These are phyloP conservation scores for Lipomyces starkeyi DNA, from an alignment of 805 yeast species.

Conservation along the genomic window DNA sequence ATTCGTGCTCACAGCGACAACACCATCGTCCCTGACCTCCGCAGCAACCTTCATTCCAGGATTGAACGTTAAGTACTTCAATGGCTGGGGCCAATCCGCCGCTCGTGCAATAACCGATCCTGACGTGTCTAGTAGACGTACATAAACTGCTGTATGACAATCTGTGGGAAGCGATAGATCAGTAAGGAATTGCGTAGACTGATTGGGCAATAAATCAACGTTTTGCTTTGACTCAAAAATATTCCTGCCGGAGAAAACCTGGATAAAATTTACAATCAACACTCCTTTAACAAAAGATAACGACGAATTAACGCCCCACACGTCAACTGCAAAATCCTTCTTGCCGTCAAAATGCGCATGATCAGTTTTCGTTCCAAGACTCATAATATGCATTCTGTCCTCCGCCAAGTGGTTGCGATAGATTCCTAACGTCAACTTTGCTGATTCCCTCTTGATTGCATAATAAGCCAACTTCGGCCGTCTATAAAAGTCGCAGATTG, in stretches of 20 bases:
- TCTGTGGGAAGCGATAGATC: conserved; percentile 29
- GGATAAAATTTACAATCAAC: conserved; percentile 45
- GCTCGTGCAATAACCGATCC: conserved; percentile 46
- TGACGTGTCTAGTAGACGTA: conserved; percentile 32
- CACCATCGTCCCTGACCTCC: conserved; percentile 42
- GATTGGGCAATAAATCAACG: conserved; percentile 41
- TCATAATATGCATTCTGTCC: conserved; percentile 13
- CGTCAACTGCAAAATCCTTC: conserved; percentile 45
- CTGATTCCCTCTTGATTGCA: conserved; percentile 54
- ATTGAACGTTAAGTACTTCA: conserved; percentile 50
- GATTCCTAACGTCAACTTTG: conserved; percentile 48
- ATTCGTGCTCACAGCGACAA: conserved; percentile 43
- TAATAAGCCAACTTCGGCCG: conserved; percentile 57
- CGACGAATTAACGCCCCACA: conserved; percentile 53
- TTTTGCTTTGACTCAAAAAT: conserved; percentile 7
- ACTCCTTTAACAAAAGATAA: conserved; percentile 38
- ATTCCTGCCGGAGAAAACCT: conserved; percentile 47
- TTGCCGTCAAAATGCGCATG: conserved; percentile 45
- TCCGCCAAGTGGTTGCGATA: conserved; percentile 42
- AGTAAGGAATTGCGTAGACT: conserved; percentile 45
- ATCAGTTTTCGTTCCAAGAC: background rate
- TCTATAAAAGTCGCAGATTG: conserved; percentile 52
- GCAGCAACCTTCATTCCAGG: conserved; percentile 38
- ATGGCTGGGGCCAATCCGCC: conserved; percentile 59
- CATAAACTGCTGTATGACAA: conserved; percentile 33